phyloP scores from a whole-genome alignment of 306 rosid species.

The Heteromeles arbutifolia region DNA sequence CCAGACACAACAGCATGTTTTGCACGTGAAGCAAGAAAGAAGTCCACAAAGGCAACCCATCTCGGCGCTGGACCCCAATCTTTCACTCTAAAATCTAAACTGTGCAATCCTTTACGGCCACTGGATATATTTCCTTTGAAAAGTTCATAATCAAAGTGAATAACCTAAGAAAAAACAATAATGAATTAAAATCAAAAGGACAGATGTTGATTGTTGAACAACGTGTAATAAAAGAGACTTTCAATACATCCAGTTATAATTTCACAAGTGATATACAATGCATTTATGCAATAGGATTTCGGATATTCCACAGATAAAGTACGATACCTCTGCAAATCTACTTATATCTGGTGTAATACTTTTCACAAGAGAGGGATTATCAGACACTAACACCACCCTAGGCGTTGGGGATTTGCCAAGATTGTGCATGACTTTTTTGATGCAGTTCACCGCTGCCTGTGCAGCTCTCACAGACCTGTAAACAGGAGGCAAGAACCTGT shows the following conservation, averaged over 20 bases:
- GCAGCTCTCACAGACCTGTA: constrained; percentile 72
- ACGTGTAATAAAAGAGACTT: neutral
- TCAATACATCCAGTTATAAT: neutral
- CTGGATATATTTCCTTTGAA: constrained; percentile 63
- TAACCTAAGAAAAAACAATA: constrained; percentile 44
- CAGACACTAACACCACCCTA: constrained; percentile 75
- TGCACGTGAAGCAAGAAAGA: constrained; percentile 89
- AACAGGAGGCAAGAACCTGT: constrained; percentile 20
- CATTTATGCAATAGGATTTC: neutral
- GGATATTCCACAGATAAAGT: neutral
- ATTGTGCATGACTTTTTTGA: constrained; percentile 43
- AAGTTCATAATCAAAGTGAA: constrained; percentile 77
- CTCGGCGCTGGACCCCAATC: constrained; percentile 99
- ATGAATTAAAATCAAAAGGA: neutral
- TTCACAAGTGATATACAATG: neutral
- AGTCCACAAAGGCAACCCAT: constrained; percentile 98
- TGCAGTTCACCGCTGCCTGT: constrained; percentile 69
- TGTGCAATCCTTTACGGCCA: constrained; percentile 31
- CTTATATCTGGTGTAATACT: constrained; percentile 47
- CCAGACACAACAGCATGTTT: constrained; percentile 73
- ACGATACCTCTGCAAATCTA: constrained; percentile 79
- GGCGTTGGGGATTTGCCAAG: constrained; percentile 43
- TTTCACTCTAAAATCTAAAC: constrained; percentile 66
- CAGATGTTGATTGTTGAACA: neutral
- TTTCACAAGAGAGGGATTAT: constrained; percentile 66